Evolutionary conservation across 805 yeast species (phyloP).

Genomic region (Kregervanrija pseudodelftensis): DNA sequence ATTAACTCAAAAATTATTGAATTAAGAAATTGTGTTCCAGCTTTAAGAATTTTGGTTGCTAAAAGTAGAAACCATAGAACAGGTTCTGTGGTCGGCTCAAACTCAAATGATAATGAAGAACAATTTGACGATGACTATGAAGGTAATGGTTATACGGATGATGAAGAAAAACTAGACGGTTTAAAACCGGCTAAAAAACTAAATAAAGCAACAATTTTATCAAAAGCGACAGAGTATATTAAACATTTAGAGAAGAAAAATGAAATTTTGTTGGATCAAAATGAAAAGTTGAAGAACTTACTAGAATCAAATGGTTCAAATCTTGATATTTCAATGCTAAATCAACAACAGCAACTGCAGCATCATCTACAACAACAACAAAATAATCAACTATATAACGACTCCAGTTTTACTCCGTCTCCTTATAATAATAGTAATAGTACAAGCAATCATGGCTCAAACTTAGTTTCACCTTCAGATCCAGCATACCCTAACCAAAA

Average conservation of each 20-base stretch:
- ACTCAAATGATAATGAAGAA: slow-evolving; percentile 31
- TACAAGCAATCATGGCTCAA: slow-evolving; percentile 6
- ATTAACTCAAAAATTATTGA: slow-evolving; percentile 69
- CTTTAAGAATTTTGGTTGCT: slow-evolving; percentile 44
- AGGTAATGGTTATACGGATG: slow-evolving; percentile 52
- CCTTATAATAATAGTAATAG: slow-evolving; percentile 12
- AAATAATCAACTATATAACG: slow-evolving; percentile 3
- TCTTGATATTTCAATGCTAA: slow-evolving; percentile 1
- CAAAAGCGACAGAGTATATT: slow-evolving; percentile 74
- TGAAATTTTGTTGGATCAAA: slow-evolving; percentile 40
- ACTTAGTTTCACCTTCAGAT: slow-evolving; percentile 10
- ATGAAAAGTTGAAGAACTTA: slow-evolving; percentile 29
- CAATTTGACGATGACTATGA: slow-evolving; percentile 40
- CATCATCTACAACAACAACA: slow-evolving; percentile 7
- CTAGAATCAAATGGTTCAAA: slow-evolving; percentile 9
- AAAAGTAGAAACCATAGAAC: slow-evolving; percentile 30
- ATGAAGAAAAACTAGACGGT: slow-evolving; percentile 54
- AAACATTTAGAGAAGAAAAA: slow-evolving; percentile 63
- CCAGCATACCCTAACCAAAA: slow-evolving; percentile 2
- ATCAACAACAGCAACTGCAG: slow-evolving; percentile 4
- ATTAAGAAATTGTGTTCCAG: slow-evolving; percentile 73
- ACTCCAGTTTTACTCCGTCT: slow-evolving; percentile 11
- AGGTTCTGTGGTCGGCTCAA: slow-evolving; percentile 5
- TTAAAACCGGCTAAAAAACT: slow-evolving; percentile 68
- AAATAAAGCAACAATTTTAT: slow-evolving; percentile 68